phyloP scores from a whole-genome alignment of 495 filamentous ascomycete genomes.

The Glonium stellatum region DNA sequence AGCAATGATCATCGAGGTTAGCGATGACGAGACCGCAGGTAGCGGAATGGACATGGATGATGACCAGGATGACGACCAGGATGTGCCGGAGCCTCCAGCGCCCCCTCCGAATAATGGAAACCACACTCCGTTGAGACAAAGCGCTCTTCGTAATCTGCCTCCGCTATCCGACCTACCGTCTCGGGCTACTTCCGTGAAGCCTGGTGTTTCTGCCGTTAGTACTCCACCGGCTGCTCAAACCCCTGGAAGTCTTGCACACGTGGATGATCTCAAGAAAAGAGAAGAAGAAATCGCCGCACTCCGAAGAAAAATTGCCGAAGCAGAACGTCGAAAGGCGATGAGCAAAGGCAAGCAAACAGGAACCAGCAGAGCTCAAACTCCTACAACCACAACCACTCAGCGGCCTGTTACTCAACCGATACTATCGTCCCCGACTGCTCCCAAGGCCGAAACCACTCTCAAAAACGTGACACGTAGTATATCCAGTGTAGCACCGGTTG shows the following conservation, averaged over 20 bases:
- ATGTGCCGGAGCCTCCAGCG: conserved; percentile 33
- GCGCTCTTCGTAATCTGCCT: conserved; percentile 41
- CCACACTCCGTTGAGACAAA: background rate
- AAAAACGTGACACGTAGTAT: no score
- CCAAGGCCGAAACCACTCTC: background rate
- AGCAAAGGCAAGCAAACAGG: conserved; percentile 47
- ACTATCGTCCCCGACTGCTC: background rate
- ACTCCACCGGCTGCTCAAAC: conserved; percentile 36
- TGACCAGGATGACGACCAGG: conserved; percentile 44
- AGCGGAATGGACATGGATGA: conserved; percentile 39
- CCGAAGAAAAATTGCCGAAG: conserved; percentile 60
- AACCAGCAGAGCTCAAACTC: conserved; percentile 9
- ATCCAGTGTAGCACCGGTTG: no score
- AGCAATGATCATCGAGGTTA: conserved; percentile 70
- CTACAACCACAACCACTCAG: background rate
- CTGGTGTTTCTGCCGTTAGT: conserved; percentile 30
- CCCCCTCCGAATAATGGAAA: background rate
- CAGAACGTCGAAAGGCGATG: conserved; percentile 30
- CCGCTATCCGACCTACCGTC: conserved; percentile 37
- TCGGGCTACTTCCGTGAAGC: conserved; percentile 13
- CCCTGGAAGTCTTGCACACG: conserved; percentile 34
- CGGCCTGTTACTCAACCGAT: background rate
- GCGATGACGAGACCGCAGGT: conserved; percentile 52
- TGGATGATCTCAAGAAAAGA: conserved; percentile 56
- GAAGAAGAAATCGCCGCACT: conserved; percentile 66